Base-by-base conservation (phyloP, 2,329 filamentous ascomycete species). In the Cordyceps farinosa region DNA sequence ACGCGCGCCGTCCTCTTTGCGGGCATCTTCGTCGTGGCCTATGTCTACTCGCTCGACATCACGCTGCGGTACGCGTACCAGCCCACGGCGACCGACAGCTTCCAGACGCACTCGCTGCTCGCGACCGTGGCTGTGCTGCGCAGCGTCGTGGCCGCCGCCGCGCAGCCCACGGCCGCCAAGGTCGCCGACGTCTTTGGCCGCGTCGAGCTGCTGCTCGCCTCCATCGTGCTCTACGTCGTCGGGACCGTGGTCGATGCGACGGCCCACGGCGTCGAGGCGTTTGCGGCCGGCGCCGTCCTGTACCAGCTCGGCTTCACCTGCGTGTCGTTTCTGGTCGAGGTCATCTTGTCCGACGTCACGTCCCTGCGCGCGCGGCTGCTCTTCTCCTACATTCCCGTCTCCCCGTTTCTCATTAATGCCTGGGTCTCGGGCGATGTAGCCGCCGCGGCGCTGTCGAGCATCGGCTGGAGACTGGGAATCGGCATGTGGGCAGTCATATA, bases 401-500 rank as follows among this genome's bases (percentile, higher is more conserved):
- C 79, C 6, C 85, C 85, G 1, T 87, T 86, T 72, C 76, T 88
- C 67, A 82, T 86, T 73, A 88, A 87, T 73, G 85, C 86, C 2
- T 89, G 87, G 86, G 79, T 87, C 3, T 83, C 82, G 66, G 86
- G 86, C 38, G 78, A 87, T 67, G 73, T 89, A 52, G 78, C 82
- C 3, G 63, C 68, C 3, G 75, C 80, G 0, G 82, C 87, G 1
- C 72, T 88, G 1, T 68, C 63, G 0, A 67, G 63, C 10, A 83
- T 81, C 0, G 79, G 74, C 9, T 89, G 86, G 86, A 74, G 79
- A 64, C 87, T 85, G 85, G 86, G 86, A 38, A 80, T 86, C 36
- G 85, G 84, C 67, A 88, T 88, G 84, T 88, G 82, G 77, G 78
- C 76, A 65, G 84, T 88, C 70, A 86, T 88, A 65, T 87, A 84